Evolutionary conservation across 2,329 filamentous ascomycete genomes (phyloP).

Genomic region (Alternaria metachromatica): DNA sequence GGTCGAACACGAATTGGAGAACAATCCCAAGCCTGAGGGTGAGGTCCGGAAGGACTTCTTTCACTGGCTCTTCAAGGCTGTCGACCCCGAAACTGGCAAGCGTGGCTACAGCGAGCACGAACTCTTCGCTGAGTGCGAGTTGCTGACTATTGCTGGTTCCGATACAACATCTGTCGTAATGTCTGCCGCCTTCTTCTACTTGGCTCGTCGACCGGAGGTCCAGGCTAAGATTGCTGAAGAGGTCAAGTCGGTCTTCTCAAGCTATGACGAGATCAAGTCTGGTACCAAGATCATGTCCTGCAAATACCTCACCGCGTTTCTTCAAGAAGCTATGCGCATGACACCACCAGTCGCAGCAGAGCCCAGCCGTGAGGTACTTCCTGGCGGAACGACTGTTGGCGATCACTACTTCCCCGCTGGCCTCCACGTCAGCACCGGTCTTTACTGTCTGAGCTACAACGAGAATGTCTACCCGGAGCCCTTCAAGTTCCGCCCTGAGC

Average conservation of each 20-base stretch:
- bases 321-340: conserved; percentile 34
- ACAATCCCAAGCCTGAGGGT: conserved; percentile 18
- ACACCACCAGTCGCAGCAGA: conserved; percentile 26
- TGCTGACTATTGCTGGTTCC: conserved; percentile 33
- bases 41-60: conserved; percentile 50
- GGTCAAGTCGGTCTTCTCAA: conserved; percentile 23
- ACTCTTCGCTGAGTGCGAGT: conserved; percentile 41
- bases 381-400: conserved; percentile 24
- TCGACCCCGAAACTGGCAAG: conserved; percentile 50
- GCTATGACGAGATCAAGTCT: conserved; percentile 25
- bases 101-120: conserved; percentile 46
- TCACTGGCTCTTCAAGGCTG: conserved; percentile 51
- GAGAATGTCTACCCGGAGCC: conserved; percentile 23
- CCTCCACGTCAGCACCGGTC: conserved; percentile 16
- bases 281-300: conserved; percentile 25
- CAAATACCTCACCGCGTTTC: conserved; percentile 28
- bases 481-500: conserved; percentile 33
- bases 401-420: conserved; percentile 29
- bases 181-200: conserved; percentile 29
- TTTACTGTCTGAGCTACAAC: conserved; percentile 26
- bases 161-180: conserved; percentile 31
- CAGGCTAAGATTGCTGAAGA: conserved; percentile 27
- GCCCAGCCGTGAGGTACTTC: conserved; percentile 30
- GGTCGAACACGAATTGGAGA: conserved; percentile 20
- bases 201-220: conserved; percentile 16